Conservation (phyloP, 805 yeast genomes). For the Metschnikowia chrysomelidarum region DNA sequence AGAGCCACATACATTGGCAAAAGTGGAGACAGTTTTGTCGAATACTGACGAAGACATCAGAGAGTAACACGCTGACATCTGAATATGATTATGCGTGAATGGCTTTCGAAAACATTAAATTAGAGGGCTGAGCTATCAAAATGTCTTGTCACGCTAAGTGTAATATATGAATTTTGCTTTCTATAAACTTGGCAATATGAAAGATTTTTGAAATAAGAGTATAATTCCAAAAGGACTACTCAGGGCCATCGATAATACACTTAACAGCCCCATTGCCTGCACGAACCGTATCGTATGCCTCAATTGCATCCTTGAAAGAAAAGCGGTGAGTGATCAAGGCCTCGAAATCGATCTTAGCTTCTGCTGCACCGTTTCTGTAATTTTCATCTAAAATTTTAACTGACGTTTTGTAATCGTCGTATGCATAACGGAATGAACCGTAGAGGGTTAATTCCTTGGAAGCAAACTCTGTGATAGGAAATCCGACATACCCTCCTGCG, state of each 20-base stretch:
- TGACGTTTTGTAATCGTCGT: constrained; percentile 72
- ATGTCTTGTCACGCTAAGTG: no score
- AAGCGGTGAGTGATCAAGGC: constrained; percentile 72
- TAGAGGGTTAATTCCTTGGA: constrained; percentile 65
- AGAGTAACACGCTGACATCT: no score
- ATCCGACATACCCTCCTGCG: constrained; percentile 64
- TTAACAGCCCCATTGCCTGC: constrained; percentile 70
- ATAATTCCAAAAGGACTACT: constrained; percentile 20
- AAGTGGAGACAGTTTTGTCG: no score
- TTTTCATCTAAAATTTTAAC: constrained; percentile 65
- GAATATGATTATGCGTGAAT: no score
- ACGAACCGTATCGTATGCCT: constrained; percentile 71
- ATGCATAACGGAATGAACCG: constrained; percentile 80
- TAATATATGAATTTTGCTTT: no score
- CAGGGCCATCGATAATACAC: constrained; percentile 80
- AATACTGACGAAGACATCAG: no score
- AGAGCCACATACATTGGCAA: no score
- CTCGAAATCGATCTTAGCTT: constrained; percentile 56
- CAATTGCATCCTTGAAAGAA: constrained; percentile 66
- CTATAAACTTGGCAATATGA: no score
- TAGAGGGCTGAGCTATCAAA: no score
- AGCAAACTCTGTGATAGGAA: constrained; percentile 72
- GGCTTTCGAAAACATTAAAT: no score
- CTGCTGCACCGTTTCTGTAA: constrained; percentile 38
- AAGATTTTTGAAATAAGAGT: no score